phyloP scores from a whole-genome alignment of 129 eudicot genomes.

The Escallonia rubra region DNA sequence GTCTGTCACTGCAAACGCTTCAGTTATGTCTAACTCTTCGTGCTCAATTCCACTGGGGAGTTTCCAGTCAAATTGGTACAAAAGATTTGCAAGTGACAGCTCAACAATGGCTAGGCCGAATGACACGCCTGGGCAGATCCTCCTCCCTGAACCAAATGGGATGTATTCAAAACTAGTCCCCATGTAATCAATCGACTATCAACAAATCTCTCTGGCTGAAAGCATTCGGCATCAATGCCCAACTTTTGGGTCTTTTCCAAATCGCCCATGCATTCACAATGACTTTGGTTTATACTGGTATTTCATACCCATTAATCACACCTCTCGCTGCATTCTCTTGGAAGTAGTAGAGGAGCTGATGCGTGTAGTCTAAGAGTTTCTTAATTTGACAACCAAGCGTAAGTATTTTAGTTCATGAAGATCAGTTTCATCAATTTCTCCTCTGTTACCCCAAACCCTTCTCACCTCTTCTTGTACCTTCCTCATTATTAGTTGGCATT shows the following conservation, averaged over 20 bases:
- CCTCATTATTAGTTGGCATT: no score
- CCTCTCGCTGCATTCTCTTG: constrained; percentile 7
- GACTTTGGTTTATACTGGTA: constrained; percentile 7
- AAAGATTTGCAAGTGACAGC: background rate
- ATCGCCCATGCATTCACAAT: constrained; percentile 15
- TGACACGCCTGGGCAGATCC: background rate
- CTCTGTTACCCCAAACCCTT: background rate
- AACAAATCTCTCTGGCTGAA: background rate
- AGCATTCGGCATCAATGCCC: background rate
- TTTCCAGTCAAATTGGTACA: constrained; percentile 1
- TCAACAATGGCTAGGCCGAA: background rate
- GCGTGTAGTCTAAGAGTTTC: constrained; percentile 13
- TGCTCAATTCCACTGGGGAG: background rate
- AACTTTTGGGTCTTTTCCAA: background rate
- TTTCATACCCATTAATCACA: constrained; percentile 9
- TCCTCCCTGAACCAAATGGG: background rate
- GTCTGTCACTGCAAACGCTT: background rate
- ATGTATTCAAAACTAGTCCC: constrained; percentile 1
- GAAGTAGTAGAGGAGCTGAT: constrained; percentile 6
- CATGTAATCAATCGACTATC: background rate
- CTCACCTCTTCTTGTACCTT: constrained; percentile 13
- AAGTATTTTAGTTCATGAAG: constrained; percentile 5
- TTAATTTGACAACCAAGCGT: background rate
- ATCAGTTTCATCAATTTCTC: background rate
- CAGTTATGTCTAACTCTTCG: background rate